These are phyloP conservation scores for Talaromyces thailandensis DNA, from an alignment of 495 filamentous ascomycete species.

Conservation along the genomic window DNA sequence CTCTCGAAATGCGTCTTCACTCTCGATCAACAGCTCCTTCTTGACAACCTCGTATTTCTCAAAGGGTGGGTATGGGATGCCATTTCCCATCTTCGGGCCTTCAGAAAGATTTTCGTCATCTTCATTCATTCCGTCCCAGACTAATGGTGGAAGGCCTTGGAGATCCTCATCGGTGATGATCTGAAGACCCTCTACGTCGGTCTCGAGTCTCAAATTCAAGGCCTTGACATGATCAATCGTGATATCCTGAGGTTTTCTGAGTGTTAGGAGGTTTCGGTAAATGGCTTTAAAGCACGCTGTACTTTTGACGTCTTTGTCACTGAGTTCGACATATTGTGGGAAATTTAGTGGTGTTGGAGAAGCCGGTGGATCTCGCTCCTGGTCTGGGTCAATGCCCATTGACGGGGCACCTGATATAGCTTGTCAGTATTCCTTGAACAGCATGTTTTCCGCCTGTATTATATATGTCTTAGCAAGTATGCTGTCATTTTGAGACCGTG, in stretches of 20 bases:
- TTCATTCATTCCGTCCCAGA: slow-evolving; percentile 27
- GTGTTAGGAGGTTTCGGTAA: slow-evolving; percentile 30
- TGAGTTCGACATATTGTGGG: slow-evolving; percentile 30
- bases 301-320: slow-evolving; percentile 14
- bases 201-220: slow-evolving; percentile 42
- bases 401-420: slow-evolving; percentile 22
- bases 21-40: slow-evolving; percentile 44
- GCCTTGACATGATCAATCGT: slow-evolving; percentile 36
- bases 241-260: slow-evolving; percentile 46
- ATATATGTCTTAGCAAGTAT: background rate
- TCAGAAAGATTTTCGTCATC: slow-evolving; percentile 9
- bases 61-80: slow-evolving; percentile 34
- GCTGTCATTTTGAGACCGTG: no score
- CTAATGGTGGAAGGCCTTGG: slow-evolving; percentile 33
- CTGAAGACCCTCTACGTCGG: slow-evolving; percentile 29
- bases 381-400: slow-evolving; percentile 28
- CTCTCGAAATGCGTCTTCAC: slow-evolving; percentile 47
- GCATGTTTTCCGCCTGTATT: background rate
- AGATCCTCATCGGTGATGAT: slow-evolving; percentile 34
- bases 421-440: background rate
- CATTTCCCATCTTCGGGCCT: slow-evolving; percentile 37
- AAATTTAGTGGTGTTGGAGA: slow-evolving; percentile 41
- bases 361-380: slow-evolving; percentile 36
- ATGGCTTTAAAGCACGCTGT: slow-evolving; percentile 28
- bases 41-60: slow-evolving; percentile 38